Base-by-base conservation (phyloP, 179 eudicot genomes). In the Nepenthes alata region DNA sequence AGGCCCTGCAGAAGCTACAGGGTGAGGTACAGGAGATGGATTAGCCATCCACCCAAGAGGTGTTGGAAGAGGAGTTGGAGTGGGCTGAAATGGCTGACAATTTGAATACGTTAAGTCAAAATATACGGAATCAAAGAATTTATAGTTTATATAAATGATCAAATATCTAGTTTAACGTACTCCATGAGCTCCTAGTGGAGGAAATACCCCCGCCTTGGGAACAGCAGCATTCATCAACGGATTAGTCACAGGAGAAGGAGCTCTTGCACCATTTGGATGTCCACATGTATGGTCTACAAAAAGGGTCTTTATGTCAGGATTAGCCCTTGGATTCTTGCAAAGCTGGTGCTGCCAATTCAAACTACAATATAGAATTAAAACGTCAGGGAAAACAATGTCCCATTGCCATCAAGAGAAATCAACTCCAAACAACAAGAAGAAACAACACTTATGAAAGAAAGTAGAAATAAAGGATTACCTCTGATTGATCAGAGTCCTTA, bases 261-360 rank as follows among this genome's bases (percentile, higher is more conserved):
- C 91, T 55, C 80, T 85, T 12, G 95, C 87, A 68, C 96, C 95
- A 72, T 89, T 89, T 61, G 96, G 82, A 59, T 80, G 84, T 62
- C 91, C 95, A 75, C 96, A 89, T 58, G 95, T 65, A 73, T 89
- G 96, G 73, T 89, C 96, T 5, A 85, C 74, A 79, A 89, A 87
- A 59, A 89, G 85, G 41, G 96, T 87, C 75, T 89, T 87, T 70
- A 89, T 87, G 61, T 89, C 95, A 6, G 96, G 96, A 72, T 83
- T 84, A 54, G 87, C 65, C 78, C 82, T 82, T 52, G 96, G 96
- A 66, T 68, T 84, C 79, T 89, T 89, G 75, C 96, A 89, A 45
- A 89, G 81, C 75, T 84, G 95, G 68, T 89, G 96, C 72, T 89
- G 96, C 96, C 96, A 89, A 58, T 89, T 89, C 75, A 89, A 78